Evolutionary conservation across 2,329 filamentous ascomycete species (phyloP).

Genomic region (Colletotrichum musae): DNA sequence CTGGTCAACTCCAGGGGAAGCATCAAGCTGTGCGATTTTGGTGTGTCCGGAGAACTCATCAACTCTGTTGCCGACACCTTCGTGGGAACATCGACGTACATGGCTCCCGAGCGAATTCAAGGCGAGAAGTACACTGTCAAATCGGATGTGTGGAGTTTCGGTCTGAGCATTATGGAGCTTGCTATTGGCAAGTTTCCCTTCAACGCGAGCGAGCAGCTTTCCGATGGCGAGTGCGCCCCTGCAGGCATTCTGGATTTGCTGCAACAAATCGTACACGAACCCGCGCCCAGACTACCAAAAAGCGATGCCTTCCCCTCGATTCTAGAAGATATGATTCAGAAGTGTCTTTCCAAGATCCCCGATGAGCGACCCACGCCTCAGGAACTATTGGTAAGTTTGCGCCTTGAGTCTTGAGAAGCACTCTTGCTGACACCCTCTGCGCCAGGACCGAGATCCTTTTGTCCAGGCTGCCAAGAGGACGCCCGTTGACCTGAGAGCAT

Average conservation of each 20-base stretch:
- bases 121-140: conserved; percentile 98
- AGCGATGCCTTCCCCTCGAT: conserved; percentile 97
- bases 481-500: conserved; percentile 92
- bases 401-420: not conserved
- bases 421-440: conserved; percentile 45
- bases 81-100: conserved; percentile 98
- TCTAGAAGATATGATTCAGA: conserved; percentile 96
- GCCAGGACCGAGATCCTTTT: conserved; percentile 90
- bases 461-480: conserved; percentile 97
- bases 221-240: conserved; percentile 84
- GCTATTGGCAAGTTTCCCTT: conserved; percentile 99
- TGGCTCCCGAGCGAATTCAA: conserved; percentile 98
- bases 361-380: conserved; percentile 92
- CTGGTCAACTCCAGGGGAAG: conserved; percentile 93
- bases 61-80: conserved; percentile 99
- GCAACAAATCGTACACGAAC: conserved; percentile 97
- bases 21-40: conserved; percentile 99
- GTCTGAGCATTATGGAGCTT: conserved; percentile 94
- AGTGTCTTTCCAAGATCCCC: conserved; percentile 92
- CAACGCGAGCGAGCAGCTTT: conserved; percentile 78
- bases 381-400: conserved; percentile 84
- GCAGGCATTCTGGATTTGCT: conserved; percentile 96
- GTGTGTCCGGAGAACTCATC: conserved; percentile 97
- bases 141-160: conserved; percentile 99
- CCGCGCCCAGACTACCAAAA: conserved; percentile 92